Evolutionary conservation across 495 filamentous ascomycete genomes (phyloP).

Genomic region (Daldinia loculata): DNA sequence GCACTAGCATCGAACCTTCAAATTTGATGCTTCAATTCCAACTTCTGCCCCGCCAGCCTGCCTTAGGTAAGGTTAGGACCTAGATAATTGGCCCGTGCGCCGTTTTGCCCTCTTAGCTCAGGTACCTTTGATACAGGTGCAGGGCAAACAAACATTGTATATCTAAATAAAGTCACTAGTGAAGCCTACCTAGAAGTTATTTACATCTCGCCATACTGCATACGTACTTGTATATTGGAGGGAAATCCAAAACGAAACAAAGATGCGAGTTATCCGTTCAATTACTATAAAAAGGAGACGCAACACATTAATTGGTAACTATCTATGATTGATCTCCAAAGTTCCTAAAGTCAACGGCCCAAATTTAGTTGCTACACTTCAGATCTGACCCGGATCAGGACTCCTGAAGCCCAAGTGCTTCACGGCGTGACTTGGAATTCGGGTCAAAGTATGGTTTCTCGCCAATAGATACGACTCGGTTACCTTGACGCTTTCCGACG

Average conservation of each 20-base stretch:
- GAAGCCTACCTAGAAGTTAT: too few species aligned
- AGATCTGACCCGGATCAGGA: background rate
- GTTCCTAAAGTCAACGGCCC: background rate
- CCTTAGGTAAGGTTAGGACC: background rate
- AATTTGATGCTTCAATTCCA: slow-evolving; percentile 1
- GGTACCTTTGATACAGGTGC: too few species aligned
- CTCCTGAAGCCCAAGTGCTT: slow-evolving; percentile 55
- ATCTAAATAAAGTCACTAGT: too few species aligned
- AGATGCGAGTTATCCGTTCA: background rate
- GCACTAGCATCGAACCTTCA: slow-evolving; percentile 1
- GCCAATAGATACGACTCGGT: slow-evolving; percentile 69
- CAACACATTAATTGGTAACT: background rate
- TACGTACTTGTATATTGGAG: too few species aligned
- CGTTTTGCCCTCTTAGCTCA: background rate
- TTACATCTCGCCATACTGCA: too few species aligned
- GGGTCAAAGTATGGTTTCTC: slow-evolving; percentile 71
- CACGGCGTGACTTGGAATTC: slow-evolving; percentile 64
- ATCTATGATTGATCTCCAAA: background rate
- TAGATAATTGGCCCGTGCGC: background rate
- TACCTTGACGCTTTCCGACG: slow-evolving; percentile 64
- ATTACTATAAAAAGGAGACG: background rate
- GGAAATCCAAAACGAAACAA: background rate
- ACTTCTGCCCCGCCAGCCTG: background rate
- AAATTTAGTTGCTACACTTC: background rate
- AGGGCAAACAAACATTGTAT: too few species aligned